Evolutionary conservation across 2,329 filamentous ascomycete species (phyloP), one percentile per base, ranked within the genome.

Genomic region (Diaporthe citriasiana): DNA sequence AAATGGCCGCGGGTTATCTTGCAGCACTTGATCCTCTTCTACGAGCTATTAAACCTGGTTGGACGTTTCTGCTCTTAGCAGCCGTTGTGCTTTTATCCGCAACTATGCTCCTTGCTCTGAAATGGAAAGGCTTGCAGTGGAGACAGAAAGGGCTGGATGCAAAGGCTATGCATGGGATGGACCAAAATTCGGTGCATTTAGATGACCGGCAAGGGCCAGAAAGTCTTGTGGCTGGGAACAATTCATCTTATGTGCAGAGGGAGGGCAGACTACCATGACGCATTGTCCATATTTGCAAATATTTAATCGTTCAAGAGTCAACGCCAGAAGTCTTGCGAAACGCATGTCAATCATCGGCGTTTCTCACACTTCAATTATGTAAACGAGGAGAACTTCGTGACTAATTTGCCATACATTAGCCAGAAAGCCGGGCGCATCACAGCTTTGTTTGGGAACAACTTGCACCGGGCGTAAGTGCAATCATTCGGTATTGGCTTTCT

Each of bases 1-100:
- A 71, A 25, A 59, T 60, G 53, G 69, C 69, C 0, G 69, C 69
- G 4, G 69, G 55, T 8, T 71, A 71, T 38, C 69, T 71, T 27
- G 69, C 69, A 40, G 69, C 55, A 15, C 45, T 60, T 15, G 69
- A 71, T 42, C 42, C 69, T 40, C 69, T 71, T 4, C 22, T 71
- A 4, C 55, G 69, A 30, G 55, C 42, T 4, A 50, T 40, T 0
- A 30, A 30, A 2, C 53, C 69, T 40, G 69, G 69, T 25, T 71
- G 69, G 69, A 71, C 69, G 0, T 60, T 71, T 22, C 22, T 71
- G 6, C 22, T 71, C 6, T 60, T 71, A 5, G 69, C 53, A 47
- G 13, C 25, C 4, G 25, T 38, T 51, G 4, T 51, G 30, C 35
- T 27, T 25, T 13, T 51, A 33, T 71, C 42, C 6, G 33, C 7